phyloP scores from a whole-genome alignment of 441 rosid genomes.

The Adansonia gregorii region DNA sequence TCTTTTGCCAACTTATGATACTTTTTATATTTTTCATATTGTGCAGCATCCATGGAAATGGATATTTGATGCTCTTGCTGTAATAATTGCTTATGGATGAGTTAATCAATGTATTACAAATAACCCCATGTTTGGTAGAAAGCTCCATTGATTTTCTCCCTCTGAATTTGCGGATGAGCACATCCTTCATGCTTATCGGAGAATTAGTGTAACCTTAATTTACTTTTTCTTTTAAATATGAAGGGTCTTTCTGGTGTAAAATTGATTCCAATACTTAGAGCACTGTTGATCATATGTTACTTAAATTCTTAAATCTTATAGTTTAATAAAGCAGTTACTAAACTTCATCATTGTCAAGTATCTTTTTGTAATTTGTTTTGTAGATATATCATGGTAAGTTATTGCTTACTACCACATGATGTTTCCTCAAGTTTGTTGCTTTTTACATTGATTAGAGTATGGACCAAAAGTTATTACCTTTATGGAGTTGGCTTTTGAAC shows the following conservation, averaged over 20 bases:
- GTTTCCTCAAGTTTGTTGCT: background rate
- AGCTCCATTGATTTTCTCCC: background rate
- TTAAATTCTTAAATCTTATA: background rate
- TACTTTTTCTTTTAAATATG: background rate
- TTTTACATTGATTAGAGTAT: background rate
- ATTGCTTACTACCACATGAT: background rate
- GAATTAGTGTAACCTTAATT: background rate
- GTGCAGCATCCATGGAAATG: constrained; percentile 16
- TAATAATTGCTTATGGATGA: constrained; percentile 23
- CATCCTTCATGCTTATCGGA: background rate
- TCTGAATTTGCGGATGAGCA: background rate
- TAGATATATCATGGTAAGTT: background rate
- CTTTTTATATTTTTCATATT: constrained; percentile 7
- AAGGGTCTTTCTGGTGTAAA: background rate
- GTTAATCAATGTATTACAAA: background rate
- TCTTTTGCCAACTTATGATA: background rate
- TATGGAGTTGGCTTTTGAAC: background rate
- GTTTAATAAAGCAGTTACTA: background rate
- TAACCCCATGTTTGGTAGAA: constrained; percentile 3
- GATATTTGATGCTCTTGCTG: background rate
- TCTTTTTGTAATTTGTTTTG: background rate
- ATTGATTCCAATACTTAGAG: background rate
- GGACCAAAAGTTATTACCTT: background rate
- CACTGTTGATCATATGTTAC: constrained; percentile 12
- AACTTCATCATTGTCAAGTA: background rate